A percentile compares a stretch with the other conserved stretches of the same genome.
Evolutionary conservation across 345 rosid species (phyloP).

Genomic region (Rubroshorea leprosula): DNA sequence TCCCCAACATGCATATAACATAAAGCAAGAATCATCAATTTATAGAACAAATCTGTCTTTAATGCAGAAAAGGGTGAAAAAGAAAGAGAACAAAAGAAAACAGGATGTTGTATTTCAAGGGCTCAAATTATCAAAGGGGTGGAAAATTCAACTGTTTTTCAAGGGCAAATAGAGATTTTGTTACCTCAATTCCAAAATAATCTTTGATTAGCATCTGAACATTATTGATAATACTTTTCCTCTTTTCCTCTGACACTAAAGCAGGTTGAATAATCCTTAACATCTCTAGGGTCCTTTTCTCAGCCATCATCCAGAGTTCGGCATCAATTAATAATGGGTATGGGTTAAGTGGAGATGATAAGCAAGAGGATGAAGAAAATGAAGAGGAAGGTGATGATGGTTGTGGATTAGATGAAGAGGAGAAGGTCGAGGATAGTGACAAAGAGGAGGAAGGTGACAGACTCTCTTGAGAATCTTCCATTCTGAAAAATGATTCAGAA

Average conservation of each 20-base stretch:
- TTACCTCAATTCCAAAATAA: constrained; percentile 62
- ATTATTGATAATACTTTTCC: constrained; percentile 57
- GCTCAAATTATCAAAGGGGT: too few relatives aligned
- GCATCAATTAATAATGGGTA: constrained; percentile 38
- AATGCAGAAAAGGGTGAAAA: background rate
- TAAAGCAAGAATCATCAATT: background rate
- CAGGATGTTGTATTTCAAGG: too few relatives aligned
- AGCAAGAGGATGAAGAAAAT: constrained; percentile 17
- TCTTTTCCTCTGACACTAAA: constrained; percentile 53
- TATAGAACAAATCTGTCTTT: background rate
- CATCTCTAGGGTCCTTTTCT: constrained; percentile 70
- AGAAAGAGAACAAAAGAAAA: background rate
- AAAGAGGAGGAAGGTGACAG: constrained; percentile 38
- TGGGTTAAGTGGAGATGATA: constrained; percentile 23
- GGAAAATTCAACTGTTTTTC: too few relatives aligned
- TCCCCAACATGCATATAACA: background rate
- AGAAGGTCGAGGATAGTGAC: constrained; percentile 22
- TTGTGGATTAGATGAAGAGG: constrained; percentile 19
- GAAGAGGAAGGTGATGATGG: constrained; percentile 36
- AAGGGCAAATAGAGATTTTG: background rate
- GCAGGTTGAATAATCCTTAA: constrained; percentile 58
- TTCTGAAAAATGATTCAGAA: constrained; percentile 29
- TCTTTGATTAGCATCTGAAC: constrained; percentile 45
- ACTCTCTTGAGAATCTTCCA: constrained; percentile 54
- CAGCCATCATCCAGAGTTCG: constrained; percentile 69